Evolutionary conservation across 179 eudicot genomes (phyloP).

Genomic region (Silene coronaria): DNA sequence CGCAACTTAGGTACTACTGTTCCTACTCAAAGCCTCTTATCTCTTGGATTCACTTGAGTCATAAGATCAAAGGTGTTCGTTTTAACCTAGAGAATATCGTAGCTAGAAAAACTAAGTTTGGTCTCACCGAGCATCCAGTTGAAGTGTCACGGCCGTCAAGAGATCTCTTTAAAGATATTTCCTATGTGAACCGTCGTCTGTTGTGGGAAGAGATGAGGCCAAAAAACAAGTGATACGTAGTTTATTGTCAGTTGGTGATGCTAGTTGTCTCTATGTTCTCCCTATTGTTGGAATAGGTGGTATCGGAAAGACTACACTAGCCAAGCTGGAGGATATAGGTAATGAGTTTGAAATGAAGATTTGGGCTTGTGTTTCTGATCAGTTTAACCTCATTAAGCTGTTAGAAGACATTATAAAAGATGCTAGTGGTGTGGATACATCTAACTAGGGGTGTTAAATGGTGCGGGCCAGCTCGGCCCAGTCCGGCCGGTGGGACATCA

Average conservation of each 20-base stretch:
- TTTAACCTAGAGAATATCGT: not conserved
- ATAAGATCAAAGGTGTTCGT: not conserved
- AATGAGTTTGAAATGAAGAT: too few relatives aligned
- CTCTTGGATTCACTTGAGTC: not conserved
- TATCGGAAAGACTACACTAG: slow-evolving; percentile 35
- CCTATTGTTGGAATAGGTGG: slow-evolving; percentile 15
- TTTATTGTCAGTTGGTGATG: too few relatives aligned
- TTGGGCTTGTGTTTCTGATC: not conserved
- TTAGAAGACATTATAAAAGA: too few relatives aligned
- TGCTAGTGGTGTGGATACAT: too few relatives aligned
- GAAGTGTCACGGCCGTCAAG: not conserved
- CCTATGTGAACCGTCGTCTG: not conserved
- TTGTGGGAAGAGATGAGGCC: not conserved
- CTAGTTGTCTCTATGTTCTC: too few relatives aligned
- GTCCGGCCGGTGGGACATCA: too few relatives aligned
- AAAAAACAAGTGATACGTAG: too few relatives aligned
- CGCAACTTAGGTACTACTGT: too few relatives aligned
- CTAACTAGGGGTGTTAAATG: too few relatives aligned
- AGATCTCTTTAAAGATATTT: not conserved
- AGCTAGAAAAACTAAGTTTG: not conserved
- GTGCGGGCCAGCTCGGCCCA: too few relatives aligned
- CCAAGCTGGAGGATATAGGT: too few relatives aligned
- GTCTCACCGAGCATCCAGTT: not conserved
- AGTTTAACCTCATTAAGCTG: slow-evolving; percentile 22
- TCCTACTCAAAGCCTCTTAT: not conserved